phyloP scores from a whole-genome alignment of 495 filamentous ascomycete genomes.

The Apiosordaria backusii region DNA sequence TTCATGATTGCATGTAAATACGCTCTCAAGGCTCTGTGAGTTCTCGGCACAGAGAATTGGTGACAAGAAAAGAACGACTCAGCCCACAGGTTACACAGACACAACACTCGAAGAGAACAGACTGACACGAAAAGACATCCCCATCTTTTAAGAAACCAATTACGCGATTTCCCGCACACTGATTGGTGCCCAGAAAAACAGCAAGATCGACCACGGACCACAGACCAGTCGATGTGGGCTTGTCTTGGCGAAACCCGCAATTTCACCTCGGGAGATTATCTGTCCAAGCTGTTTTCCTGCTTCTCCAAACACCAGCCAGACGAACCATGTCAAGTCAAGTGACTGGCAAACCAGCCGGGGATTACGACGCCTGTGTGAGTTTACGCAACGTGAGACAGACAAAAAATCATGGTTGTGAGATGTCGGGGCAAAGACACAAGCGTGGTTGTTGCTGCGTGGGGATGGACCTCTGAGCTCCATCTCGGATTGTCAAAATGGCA shows the following conservation, averaged over 20 bases:
- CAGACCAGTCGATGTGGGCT: neutral
- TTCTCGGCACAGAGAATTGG: neutral
- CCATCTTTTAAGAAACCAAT: conserved; percentile 4
- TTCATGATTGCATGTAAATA: neutral
- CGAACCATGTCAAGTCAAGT: neutral
- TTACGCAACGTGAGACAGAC: neutral
- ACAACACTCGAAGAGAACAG: neutral
- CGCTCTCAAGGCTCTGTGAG: neutral
- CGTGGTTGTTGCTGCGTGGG: neutral
- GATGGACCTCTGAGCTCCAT: neutral
- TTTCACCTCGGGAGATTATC: neutral
- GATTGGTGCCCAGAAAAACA: conserved; percentile 23
- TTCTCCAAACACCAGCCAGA: neutral
- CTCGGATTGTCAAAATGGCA: neutral
- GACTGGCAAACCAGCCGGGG: neutral
- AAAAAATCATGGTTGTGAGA: neutral
- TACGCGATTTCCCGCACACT: conserved; percentile 13
- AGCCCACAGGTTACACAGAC: neutral
- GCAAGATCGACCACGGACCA: neutral
- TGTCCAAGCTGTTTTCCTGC: neutral
- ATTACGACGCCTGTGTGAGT: neutral
- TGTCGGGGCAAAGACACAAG: neutral
- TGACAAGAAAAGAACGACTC: neutral
- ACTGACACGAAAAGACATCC: conserved; percentile 1
- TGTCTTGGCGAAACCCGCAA: conserved; percentile 6